A percentile compares a stretch with the other conserved stretches of the same genome.
These are phyloP conservation scores for Venturia oleaginea DNA, from an alignment of 2,329 filamentous ascomycete species.

Conservation along the genomic window DNA sequence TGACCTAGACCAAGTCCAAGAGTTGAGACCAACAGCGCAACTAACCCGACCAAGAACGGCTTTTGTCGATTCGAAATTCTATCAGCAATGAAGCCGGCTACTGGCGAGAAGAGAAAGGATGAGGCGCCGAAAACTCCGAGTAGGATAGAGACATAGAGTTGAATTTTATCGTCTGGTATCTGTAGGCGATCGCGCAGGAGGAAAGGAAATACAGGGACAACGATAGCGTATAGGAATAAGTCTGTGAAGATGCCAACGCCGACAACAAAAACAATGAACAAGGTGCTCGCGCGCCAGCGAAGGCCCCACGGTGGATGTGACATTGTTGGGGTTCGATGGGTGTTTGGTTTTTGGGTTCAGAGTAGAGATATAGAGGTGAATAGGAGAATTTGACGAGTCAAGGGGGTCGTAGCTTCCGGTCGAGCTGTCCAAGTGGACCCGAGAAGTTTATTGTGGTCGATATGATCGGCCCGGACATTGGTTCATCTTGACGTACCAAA, in stretches of 20 bases:
- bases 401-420: not conserved
- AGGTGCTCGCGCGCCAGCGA: slow-evolving; percentile 47
- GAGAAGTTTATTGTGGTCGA: not conserved
- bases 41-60: slow-evolving; percentile 50
- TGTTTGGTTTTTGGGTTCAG: not conserved
- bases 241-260: slow-evolving; percentile 48
- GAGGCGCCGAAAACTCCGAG: slow-evolving; percentile 47
- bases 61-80: slow-evolving; percentile 42
- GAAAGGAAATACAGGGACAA: slow-evolving; percentile 51
- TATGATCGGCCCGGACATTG: not conserved
- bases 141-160: slow-evolving; percentile 44
- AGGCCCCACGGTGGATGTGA: slow-evolving; percentile 20
- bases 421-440: not conserved
- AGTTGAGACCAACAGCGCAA: slow-evolving; percentile 45
- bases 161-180: slow-evolving; percentile 40
- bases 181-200: slow-evolving; percentile 44
- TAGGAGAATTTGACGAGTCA: not conserved
- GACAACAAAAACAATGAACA: slow-evolving; percentile 51
- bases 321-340: not conserved
- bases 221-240: slow-evolving; percentile 50
- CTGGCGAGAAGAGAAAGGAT: slow-evolving; percentile 38
- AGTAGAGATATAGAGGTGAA: too few relatives aligned
- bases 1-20: slow-evolving; percentile 44
- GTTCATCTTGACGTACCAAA: not conserved
- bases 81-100: slow-evolving; percentile 45